Conservation (phyloP, 78 protist genomes). For the Paratrimastix pyriformis region DNA sequence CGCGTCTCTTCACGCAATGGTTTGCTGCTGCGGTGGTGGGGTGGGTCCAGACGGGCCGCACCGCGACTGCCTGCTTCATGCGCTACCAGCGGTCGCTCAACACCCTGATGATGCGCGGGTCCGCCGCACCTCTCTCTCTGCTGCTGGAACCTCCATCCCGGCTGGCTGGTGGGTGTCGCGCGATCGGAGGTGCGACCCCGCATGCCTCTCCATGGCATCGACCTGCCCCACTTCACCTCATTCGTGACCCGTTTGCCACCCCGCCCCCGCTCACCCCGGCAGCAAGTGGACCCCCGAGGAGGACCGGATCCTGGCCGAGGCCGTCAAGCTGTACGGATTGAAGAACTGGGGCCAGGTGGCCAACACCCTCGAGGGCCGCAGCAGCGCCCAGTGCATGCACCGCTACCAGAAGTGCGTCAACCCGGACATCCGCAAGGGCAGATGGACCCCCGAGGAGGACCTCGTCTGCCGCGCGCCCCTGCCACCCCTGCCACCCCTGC, state of each 20-base stretch:
- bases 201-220: too few relatives aligned
- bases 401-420: slow-evolving; percentile 22
- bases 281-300: slow-evolving; percentile 16
- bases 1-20: too few relatives aligned
- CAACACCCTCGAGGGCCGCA: slow-evolving; percentile 3
- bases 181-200: too few relatives aligned
- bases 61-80: not conserved
- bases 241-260: too few relatives aligned
- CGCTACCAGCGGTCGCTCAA: slow-evolving; percentile 15
- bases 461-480: not conserved
- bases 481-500: too few relatives aligned
- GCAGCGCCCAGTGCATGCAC: slow-evolving; percentile 40
- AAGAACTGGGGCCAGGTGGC: slow-evolving; percentile 38
- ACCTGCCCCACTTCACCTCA: too few relatives aligned
- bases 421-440: slow-evolving; percentile 21
- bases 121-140: too few relatives aligned
- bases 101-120: not conserved
- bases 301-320: not conserved
- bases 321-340: slow-evolving; percentile 25
- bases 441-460: slow-evolving; percentile 34
- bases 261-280: not conserved
- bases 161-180: too few relatives aligned
- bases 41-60: not conserved
- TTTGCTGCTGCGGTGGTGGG: slow-evolving; percentile 4
- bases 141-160: too few relatives aligned